Evolutionary conservation across 768 basidiomycete genomes (phyloP).

Genomic region (Suillus variegatus): DNA sequence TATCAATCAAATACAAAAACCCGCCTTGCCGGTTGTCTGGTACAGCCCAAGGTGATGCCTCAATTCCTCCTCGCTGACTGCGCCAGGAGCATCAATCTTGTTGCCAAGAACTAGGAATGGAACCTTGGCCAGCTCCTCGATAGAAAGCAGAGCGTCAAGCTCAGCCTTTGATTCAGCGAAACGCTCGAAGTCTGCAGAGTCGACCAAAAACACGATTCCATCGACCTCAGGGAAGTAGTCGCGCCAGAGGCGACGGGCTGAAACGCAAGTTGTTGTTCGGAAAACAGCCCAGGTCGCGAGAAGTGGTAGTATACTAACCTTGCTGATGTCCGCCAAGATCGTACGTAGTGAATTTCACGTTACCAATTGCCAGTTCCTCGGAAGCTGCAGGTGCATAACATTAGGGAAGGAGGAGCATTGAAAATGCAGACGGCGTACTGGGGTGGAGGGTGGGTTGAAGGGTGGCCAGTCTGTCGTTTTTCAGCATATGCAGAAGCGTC

Average conservation of each 20-base stretch:
- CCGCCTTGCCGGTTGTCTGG: slow-evolving; percentile 99
- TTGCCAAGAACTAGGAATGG: slow-evolving; percentile 99
- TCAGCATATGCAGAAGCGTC: slow-evolving; percentile 98
- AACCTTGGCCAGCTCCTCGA: slow-evolving; percentile 93
- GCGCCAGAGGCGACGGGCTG: slow-evolving; percentile 96
- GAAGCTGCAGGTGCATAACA: slow-evolving; percentile 61
- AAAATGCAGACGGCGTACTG: slow-evolving; percentile 53
- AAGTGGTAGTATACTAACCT: slow-evolving; percentile 48
- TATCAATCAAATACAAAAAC: slow-evolving; percentile 12
- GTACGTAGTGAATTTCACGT: slow-evolving; percentile 98
- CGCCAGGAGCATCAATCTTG: slow-evolving; percentile 99
- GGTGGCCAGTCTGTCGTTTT: slow-evolving; percentile 97
- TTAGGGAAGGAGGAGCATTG: slow-evolving; percentile 5
- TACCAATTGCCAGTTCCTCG: slow-evolving; percentile 97
- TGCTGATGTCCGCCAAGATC: slow-evolving; percentile 98
- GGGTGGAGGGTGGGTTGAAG: slow-evolving; percentile 98
- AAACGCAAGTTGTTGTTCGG: neutral
- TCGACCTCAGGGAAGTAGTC: slow-evolving; percentile 99
- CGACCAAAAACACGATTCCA: slow-evolving; percentile 97
- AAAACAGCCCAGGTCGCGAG: slow-evolving; percentile 1
- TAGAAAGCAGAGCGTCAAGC: slow-evolving; percentile 92
- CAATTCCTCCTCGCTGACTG: slow-evolving; percentile 96
- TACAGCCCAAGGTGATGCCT: slow-evolving; percentile 94
- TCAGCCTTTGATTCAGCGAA: slow-evolving; percentile 97
- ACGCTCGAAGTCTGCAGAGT: slow-evolving; percentile 95